Evolutionary conservation across 352 stramenopile species (phyloP), one percentile per base, ranked within the genome.

Genomic region (Globisporangium mamillatum): DNA sequence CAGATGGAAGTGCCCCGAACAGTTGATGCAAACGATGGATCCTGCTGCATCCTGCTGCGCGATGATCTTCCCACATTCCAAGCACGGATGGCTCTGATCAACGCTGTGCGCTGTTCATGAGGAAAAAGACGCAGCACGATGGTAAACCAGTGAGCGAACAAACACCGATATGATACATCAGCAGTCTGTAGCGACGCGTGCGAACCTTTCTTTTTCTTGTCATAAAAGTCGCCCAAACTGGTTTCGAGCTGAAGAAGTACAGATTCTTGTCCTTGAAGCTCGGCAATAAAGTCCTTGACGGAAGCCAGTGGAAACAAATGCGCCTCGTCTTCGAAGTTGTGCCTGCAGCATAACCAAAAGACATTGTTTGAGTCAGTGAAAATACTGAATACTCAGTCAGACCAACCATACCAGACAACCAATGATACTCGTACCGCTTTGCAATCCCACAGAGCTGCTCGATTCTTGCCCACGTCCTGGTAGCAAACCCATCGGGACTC

Each of bases 281-380:
- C 50, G 0, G 25, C 10, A 29, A 84, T 59, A 54, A 91, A 83
- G 1, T 68, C 64, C 20, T 77, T 59, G 4, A 90, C 36, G 0
- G 73, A 80, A 27, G 73, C 75, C 22, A 93, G 71, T 10, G 85
- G 81, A 55, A 82, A 91, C 18, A 93, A 73, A 60, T 93, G 82
- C 22, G 75, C 73, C 70, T 93, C 82, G 32, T 93, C 85, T 58
- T 91, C 80, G 54, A 91, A 91, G 14, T 72, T 48, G 52, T 82
- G 68, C 24, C 81, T 92, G 22, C 29, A n/a, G 1, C 55, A 44
- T 20, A 27, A 3, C 29, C 29, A 32, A 24, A 38, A 10, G 9
- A 14, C 29, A 41, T 18, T 10, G n/a, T 24, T 58, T 46, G 10
- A 22, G 14, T 65, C 25, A 65, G 41, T 48, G 4, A n/a, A n/a